Conservation (phyloP, 116 monocot species). For the Dioscorea cayenensis region DNA sequence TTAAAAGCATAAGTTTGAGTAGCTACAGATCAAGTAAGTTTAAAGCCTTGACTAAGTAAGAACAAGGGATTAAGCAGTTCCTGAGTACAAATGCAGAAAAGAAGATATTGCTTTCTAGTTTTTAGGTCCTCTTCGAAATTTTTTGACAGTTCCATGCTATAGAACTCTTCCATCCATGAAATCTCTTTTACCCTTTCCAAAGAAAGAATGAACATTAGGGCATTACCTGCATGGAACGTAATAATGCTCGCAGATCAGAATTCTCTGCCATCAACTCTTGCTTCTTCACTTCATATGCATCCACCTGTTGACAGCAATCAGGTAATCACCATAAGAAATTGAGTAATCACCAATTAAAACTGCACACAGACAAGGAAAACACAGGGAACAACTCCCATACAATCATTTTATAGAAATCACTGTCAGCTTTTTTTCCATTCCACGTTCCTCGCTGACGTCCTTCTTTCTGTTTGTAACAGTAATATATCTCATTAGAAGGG, state of each 20-base stretch:
- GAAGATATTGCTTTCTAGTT: too few species aligned
- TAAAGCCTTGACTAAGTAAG: too few species aligned
- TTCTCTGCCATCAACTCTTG: constrained; percentile 92
- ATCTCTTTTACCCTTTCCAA: too few species aligned
- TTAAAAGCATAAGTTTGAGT: not conserved
- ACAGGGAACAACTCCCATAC: constrained; percentile 30
- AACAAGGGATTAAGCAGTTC: too few species aligned
- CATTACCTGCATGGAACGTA: constrained; percentile 82
- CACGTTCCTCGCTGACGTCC: constrained; percentile 95
- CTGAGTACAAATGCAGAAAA: too few species aligned
- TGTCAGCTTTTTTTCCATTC: constrained; percentile 98
- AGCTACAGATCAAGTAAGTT: too few species aligned
- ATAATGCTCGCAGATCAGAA: constrained; percentile 67
- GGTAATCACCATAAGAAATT: constrained; percentile 1
- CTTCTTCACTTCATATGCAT: constrained; percentile 88
- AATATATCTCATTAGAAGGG: not conserved
- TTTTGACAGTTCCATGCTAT: too few species aligned
- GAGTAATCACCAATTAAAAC: not conserved
- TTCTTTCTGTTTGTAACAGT: constrained; percentile 69
- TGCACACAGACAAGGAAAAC: not conserved
- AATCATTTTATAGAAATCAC: constrained; percentile 93
- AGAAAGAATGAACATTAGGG: not conserved
- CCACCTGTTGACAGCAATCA: constrained; percentile 35
- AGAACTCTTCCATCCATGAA: too few species aligned
- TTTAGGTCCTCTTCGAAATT: too few species aligned